Evolutionary conservation across 2,329 filamentous ascomycete genomes (phyloP).

Genomic region (Diplodia scrobiculata): DNA sequence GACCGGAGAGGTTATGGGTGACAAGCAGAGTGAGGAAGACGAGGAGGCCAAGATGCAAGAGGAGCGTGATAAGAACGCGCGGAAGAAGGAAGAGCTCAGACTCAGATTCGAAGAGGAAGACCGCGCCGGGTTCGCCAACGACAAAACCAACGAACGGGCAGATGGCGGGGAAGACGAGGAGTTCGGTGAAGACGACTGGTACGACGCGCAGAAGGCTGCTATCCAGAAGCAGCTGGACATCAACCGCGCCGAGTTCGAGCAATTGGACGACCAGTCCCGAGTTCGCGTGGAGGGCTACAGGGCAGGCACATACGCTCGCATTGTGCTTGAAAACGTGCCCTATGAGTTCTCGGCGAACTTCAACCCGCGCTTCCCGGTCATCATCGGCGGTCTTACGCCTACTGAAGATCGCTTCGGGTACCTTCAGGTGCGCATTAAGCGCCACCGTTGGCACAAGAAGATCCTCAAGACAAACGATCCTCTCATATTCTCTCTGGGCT

Average conservation of each 20-base stretch:
- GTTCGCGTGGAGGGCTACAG: conserved; percentile 84
- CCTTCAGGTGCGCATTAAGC: conserved; percentile 93
- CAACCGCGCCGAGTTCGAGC: conserved; percentile 90
- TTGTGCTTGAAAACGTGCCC: conserved; percentile 85
- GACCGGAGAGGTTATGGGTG: conserved; percentile 64
- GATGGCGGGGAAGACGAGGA: conserved; percentile 71
- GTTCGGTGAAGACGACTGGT: conserved; percentile 98
- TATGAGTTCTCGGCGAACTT: conserved; percentile 87
- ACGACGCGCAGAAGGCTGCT: conserved; percentile 91
- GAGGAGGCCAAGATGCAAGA: conserved; percentile 67
- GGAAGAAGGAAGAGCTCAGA: conserved; percentile 90
- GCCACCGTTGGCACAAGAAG: conserved; percentile 98
- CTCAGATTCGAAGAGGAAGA: conserved; percentile 97
- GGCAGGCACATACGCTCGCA: conserved; percentile 88
- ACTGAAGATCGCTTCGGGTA: conserved; percentile 96
- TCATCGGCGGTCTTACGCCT: conserved; percentile 86
- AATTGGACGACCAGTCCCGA: conserved; percentile 80
- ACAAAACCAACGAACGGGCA: conserved; percentile 74
- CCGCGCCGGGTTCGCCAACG: conserved; percentile 89
- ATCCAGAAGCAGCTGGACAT: conserved; percentile 96
- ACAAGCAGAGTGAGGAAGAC: conserved; percentile 46
- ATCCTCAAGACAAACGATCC: conserved; percentile 98
- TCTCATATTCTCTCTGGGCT: conserved; percentile 93
- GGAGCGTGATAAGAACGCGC: conserved; percentile 87
- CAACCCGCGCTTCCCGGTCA: conserved; percentile 76